phyloP scores from a whole-genome alignment of 1,284 basidiomycete genomes.

The Clitocybe nebularis region DNA sequence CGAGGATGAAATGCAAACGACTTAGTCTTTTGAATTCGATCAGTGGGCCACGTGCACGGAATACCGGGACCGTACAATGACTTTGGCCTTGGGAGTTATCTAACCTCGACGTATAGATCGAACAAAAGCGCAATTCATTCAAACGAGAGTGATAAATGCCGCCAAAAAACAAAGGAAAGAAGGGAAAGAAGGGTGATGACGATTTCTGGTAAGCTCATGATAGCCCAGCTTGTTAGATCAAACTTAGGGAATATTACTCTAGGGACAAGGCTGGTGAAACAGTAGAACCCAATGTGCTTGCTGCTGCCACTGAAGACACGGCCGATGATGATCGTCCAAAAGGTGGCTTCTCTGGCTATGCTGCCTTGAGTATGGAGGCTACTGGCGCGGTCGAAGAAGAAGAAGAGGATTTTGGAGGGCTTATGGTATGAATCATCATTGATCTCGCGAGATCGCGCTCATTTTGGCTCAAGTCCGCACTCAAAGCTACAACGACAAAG shows the following conservation, averaged over 20 bases:
- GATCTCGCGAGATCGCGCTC: conserved; percentile 10
- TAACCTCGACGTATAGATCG: neutral
- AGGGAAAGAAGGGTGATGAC: conserved; percentile 72
- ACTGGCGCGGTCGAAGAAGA: conserved; percentile 53
- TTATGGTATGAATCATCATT: conserved; percentile 63
- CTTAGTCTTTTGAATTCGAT: neutral
- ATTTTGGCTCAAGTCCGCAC: conserved; percentile 38
- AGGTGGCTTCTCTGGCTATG: conserved; percentile 49
- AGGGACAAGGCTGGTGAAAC: conserved; percentile 71
- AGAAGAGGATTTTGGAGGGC: conserved; percentile 74
- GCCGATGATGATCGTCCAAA: conserved; percentile 39
- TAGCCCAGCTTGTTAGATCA: no score
- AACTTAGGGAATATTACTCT: no score
- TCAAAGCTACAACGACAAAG: conserved; percentile 58
- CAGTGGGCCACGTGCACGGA: conserved; percentile 8
- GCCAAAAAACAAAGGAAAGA: conserved; percentile 87
- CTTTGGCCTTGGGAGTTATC: neutral
- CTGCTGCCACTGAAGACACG: conserved; percentile 24
- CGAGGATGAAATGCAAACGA: neutral
- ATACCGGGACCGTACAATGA: conserved; percentile 5
- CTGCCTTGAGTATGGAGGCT: conserved; percentile 44
- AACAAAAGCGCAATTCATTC: conserved; percentile 5
- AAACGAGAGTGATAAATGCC: conserved; percentile 50
- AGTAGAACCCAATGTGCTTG: conserved; percentile 39
- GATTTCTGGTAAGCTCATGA: conserved; percentile 75